Base-by-base conservation (phyloP, 1,284 basidiomycete species). In the Abortiporus biennis region DNA sequence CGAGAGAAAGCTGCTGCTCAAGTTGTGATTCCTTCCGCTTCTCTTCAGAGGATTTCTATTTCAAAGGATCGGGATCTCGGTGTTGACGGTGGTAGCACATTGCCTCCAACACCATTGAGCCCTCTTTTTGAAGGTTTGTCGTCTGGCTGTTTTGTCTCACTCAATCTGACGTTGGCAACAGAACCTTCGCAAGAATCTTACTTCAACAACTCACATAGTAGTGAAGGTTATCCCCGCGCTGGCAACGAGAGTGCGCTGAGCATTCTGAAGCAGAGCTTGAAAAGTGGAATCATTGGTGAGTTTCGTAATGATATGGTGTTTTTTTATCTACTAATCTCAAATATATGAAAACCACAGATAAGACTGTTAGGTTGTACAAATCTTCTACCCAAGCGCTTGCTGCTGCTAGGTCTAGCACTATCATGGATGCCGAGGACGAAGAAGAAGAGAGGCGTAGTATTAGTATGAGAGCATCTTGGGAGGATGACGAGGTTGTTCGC, bases 211-310 rank as follows among this genome's bases (percentile, higher is more conserved):
- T 38, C 37, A n/a, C 8, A 29, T n/a, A 29, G 8, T n/a, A 9
- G 9, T n/a, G 27, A 29, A n/a, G 27, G n/a, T 9, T 47, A 49
- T 20, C n/a, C 50, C 31, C 43, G 47, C 19, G 48, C 52, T n/a
- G 48, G 41, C 11, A 58, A 61, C 40, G 63, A 63, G 43, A 60
- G 61, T 1, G 50, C 57, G 4, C 48, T 68, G 25, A 64, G 56
- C 37, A 45, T 63, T 9, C 61, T 86, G 52, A 85, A 74, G 58
- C 82, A 85, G 48, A 77, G 74, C 44, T 68, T 88, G 48, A 83
- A 74, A 56, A 67, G 72, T 47, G 87, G 84, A n/a, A n/a, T n/a
- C 2, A 75, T 88, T 47, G 83, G 85, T 85, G 50, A 30, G 69
- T 55, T n/a, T n/a, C n/a, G 4, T 29, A 19, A 32, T 33, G 6